Percentiles rank a stretch among this genome's conserved stretches.
These are phyloP conservation scores for Agaricales sp. DNA, from an alignment of 1,284 basidiomycete genomes.

Conservation along the genomic window DNA sequence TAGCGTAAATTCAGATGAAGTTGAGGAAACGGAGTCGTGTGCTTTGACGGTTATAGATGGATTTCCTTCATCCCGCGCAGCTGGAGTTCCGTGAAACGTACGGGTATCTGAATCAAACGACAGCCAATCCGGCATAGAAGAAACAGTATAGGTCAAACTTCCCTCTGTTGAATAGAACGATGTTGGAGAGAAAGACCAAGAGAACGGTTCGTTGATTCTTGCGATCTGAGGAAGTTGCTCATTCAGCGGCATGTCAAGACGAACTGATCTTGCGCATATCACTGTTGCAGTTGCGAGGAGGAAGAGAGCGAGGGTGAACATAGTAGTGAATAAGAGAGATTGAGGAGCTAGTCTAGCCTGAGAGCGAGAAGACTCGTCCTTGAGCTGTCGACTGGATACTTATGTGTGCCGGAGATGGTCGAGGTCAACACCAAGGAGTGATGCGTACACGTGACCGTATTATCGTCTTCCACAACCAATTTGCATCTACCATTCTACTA, in stretches of 20 bases:
- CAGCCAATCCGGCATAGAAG: constrained; percentile 53
- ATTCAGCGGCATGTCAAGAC: constrained; percentile 38
- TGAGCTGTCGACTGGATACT: too few relatives aligned
- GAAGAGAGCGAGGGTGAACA: constrained; percentile 52
- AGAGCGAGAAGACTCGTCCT: background rate
- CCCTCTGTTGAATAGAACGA: constrained; percentile 49
- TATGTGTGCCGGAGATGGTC: too few relatives aligned
- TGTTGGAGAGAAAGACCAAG: constrained; percentile 49
- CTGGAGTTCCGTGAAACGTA: constrained; percentile 51
- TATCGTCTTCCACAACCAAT: too few relatives aligned
- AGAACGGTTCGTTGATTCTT: constrained; percentile 43
- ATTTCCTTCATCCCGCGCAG: constrained; percentile 42
- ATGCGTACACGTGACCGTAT: background rate
- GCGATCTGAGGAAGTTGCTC: constrained; percentile 57
- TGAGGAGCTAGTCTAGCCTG: too few relatives aligned
- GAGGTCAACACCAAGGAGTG: too few relatives aligned
- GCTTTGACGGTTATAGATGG: constrained; percentile 47
- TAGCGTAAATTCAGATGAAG: constrained; percentile 44
- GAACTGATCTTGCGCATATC: constrained; percentile 30
- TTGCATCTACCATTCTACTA: too few relatives aligned
- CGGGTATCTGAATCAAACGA: constrained; percentile 42
- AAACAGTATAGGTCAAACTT: constrained; percentile 34
- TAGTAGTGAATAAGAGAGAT: constrained; percentile 44
- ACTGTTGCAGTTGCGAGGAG: constrained; percentile 27
- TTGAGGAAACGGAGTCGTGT: constrained; percentile 33